A percentile compares a stretch with the other conserved stretches of the same genome.
These are phyloP conservation scores for Aureobasidium sp. DNA, from an alignment of 2,329 filamentous ascomycete genomes.

Conservation along the genomic window DNA sequence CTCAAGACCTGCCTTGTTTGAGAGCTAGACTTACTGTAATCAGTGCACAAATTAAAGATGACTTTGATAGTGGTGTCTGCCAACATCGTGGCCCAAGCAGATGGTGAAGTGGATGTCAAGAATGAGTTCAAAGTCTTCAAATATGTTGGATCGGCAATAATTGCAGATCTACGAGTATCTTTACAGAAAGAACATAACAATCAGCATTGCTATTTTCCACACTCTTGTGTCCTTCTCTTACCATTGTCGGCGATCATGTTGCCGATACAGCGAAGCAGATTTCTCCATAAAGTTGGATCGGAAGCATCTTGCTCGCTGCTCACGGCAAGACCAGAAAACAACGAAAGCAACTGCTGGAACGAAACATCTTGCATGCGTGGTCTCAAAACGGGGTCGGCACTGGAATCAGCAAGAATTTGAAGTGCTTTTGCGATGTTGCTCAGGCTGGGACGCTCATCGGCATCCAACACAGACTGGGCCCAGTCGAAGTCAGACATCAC, in stretches of 20 bases:
- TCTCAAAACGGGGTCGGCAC: slow-evolving; percentile 4
- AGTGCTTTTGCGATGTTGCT: background rate
- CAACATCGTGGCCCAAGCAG: background rate
- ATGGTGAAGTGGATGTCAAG: background rate
- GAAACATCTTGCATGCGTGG: background rate
- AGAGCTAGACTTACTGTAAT: slow-evolving; percentile 8
- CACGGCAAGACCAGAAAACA: background rate
- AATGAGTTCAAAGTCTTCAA: background rate
- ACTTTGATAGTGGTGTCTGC: slow-evolving; percentile 15
- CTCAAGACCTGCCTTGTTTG: background rate
- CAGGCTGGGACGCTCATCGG: slow-evolving; percentile 3
- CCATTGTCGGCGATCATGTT: slow-evolving; percentile 19
- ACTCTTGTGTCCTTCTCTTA: background rate
- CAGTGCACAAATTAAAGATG: slow-evolving; percentile 17
- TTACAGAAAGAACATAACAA: background rate
- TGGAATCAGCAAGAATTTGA: slow-evolving; percentile 7
- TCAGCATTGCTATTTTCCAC: background rate
- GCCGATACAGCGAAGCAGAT: slow-evolving; percentile 17
- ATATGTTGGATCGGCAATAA: slow-evolving; percentile 1
- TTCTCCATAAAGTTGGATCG: background rate
- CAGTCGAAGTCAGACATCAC: background rate
- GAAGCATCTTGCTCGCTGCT: background rate
- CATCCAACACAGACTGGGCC: slow-evolving; percentile 6
- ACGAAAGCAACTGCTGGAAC: background rate
- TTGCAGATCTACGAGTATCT: slow-evolving; percentile 7